phyloP scores from a whole-genome alignment of 108 stramenopile species.

The Skeletonema costatum region DNA sequence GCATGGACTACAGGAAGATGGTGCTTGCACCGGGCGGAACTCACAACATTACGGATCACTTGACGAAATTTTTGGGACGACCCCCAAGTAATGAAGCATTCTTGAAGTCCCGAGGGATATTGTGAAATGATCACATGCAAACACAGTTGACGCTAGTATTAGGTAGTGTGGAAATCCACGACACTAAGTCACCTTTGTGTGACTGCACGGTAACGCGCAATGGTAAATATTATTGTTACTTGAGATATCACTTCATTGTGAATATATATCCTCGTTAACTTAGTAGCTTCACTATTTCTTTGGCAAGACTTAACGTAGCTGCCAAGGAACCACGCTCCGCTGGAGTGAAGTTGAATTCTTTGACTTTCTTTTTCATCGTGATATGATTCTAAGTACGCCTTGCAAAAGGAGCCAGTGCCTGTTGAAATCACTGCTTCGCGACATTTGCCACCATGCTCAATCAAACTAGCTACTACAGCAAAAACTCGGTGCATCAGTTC shows the following conservation, averaged over 20 bases:
- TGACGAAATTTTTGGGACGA: conserved; percentile 48
- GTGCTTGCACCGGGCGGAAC: conserved; percentile 53
- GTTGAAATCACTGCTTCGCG: conserved; percentile 49
- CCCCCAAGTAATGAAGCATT: conserved; percentile 45
- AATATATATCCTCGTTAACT: background rate
- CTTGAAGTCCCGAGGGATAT: conserved; percentile 29
- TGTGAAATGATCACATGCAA: background rate
- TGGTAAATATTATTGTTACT: too few relatives aligned
- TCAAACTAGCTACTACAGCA: conserved; percentile 63
- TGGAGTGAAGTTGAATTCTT: conserved; percentile 61
- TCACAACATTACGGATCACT: conserved; percentile 44
- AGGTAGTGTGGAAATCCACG: too few relatives aligned
- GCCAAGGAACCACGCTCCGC: conserved; percentile 55
- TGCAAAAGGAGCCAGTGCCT: conserved; percentile 74
- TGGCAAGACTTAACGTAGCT: conserved; percentile 71
- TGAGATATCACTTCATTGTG: too few relatives aligned
- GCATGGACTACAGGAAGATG: conserved; percentile 51
- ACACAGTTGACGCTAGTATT: too few relatives aligned
- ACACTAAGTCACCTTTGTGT: too few relatives aligned
- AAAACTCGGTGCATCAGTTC: conserved; percentile 87
- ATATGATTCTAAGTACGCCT: conserved; percentile 69
- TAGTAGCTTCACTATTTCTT: conserved; percentile 51
- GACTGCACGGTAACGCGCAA: too few relatives aligned
- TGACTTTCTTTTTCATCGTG: conserved; percentile 58
- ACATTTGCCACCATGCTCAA: conserved; percentile 66